Evolutionary conservation across 1,284 basidiomycete species (phyloP).

Genomic region (Schizopora paradoxa): DNA sequence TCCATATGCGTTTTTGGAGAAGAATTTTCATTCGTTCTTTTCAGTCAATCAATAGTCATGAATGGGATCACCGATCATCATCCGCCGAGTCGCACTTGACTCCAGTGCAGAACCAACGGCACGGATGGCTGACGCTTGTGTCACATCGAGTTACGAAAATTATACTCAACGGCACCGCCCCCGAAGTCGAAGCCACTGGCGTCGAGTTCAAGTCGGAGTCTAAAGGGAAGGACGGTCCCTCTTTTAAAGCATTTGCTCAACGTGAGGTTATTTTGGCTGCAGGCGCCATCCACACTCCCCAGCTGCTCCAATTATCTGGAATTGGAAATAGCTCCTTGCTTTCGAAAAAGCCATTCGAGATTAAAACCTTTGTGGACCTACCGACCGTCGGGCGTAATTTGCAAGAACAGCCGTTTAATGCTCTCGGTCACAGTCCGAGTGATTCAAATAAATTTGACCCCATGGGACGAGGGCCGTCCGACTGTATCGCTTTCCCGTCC

Average conservation of each 20-base stretch:
- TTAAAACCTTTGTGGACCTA: slow-evolving; percentile 32
- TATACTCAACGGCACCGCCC: slow-evolving; percentile 14
- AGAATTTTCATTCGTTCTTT: no score
- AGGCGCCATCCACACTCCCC: slow-evolving; percentile 32
- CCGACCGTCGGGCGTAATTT: slow-evolving; percentile 41
- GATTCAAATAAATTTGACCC: slow-evolving; percentile 25
- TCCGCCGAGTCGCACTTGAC: slow-evolving; percentile 33
- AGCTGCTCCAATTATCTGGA: slow-evolving; percentile 39
- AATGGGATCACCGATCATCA: slow-evolving; percentile 27
- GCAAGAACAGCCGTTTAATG: slow-evolving; percentile 42
- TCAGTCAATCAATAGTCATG: slow-evolving; percentile 23
- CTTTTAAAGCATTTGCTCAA: slow-evolving; percentile 15
- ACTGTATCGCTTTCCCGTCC: slow-evolving; percentile 41
- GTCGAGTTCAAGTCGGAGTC: slow-evolving; percentile 17
- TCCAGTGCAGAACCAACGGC: slow-evolving; percentile 25
- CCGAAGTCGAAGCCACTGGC: slow-evolving; percentile 12
- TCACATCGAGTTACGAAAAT: slow-evolving; percentile 25
- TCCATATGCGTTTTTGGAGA: no score
- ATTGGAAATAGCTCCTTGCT: slow-evolving; percentile 37
- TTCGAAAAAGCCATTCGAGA: slow-evolving; percentile 29
- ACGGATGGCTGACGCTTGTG: slow-evolving; percentile 28
- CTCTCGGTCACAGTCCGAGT: slow-evolving; percentile 29
- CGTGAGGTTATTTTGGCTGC: slow-evolving; percentile 30
- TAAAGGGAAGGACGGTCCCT: slow-evolving; percentile 9
- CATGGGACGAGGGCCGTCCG: slow-evolving; percentile 34